Base-by-base conservation (phyloP, 1,284 basidiomycete genomes). In the Cryptococcus sp. region DNA sequence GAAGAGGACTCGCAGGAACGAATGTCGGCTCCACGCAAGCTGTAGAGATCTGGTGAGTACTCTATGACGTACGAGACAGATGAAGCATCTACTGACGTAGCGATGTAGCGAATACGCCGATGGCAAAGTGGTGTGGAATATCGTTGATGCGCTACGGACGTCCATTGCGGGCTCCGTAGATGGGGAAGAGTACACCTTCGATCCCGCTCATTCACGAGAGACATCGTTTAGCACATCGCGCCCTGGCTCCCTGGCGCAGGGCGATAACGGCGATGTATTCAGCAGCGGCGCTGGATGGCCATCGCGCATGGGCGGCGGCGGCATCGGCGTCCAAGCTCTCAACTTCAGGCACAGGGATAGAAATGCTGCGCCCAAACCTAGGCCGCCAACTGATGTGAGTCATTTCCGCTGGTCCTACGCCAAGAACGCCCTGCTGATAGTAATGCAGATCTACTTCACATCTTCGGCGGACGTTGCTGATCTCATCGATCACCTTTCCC, bases 401-500 rank as follows among this genome's bases (percentile, higher is more conserved):
- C n/a, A 31, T 23, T 13, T 19, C 8, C 13, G 45, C 23, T 55
- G 17, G 22, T 31, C 3, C 44, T 39, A 38, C 15, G 19, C 35
- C 45, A 17, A 17, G 31, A 15, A 35, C 20, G 23, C n/a, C 20
- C 10, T 15, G 19, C 46, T 47, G 35, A 35, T 40, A 59, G 22
- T n/a, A 7, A 48, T 7, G 15, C 50, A 74, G 72, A 65, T 76
- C 25, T 78, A 69, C 60, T 73, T 68, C 57, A 72, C 76, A 1
- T 73, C 71, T 2, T 62, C 69, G 3, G 59, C 61, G 8, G 73
- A 78, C 57, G 71, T 78, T 11, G 76, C 69, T 10, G 76, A 76
- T 54, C 66, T 78, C 3, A 78, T 78, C 47, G 74, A 76, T 58
- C 72, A 75, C 50, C 60, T 78, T 1, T 74, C 73, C 0, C 45